Percentiles rank a stretch among this genome's conserved stretches.
These are phyloP conservation scores for Epichloe festucae DNA, from an alignment of 2,329 filamentous ascomycete species.

Conservation along the genomic window DNA sequence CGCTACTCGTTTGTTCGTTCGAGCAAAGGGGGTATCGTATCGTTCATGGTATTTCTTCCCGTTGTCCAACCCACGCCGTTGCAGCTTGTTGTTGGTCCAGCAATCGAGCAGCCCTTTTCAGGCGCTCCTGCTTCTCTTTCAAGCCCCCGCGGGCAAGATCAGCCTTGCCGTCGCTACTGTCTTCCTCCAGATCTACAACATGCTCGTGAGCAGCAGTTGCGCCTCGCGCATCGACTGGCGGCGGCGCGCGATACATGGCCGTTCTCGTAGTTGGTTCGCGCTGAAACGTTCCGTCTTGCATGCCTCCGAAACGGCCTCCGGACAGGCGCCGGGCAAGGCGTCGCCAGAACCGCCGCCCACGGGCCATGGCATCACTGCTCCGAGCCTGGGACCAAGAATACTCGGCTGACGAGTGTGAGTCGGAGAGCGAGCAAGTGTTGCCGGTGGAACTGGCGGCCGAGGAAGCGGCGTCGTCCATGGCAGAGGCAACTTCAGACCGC, in stretches of 20 bases:
- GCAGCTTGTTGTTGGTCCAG: slow-evolving; percentile 15
- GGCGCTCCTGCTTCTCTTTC: slow-evolving; percentile 24
- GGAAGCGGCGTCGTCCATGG: slow-evolving; percentile 17
- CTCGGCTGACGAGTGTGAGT: slow-evolving; percentile 8
- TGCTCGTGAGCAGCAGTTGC: slow-evolving; percentile 10
- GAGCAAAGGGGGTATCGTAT: neutral
- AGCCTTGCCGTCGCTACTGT: slow-evolving; percentile 12
- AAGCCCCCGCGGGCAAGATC: slow-evolving; percentile 14
- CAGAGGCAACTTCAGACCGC: slow-evolving; percentile 33
- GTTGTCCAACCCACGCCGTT: neutral
- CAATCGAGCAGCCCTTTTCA: slow-evolving; percentile 27
- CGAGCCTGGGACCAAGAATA: neutral
- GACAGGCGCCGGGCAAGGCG: slow-evolving; percentile 12
- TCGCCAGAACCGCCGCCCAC: slow-evolving; percentile 13
- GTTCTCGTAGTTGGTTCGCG: slow-evolving; percentile 15
- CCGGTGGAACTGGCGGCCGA: slow-evolving; percentile 15
- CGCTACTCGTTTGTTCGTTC: neutral
- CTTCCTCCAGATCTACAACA: slow-evolving; percentile 11
- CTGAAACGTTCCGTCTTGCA: slow-evolving; percentile 4
- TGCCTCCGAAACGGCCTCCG: slow-evolving; percentile 4
- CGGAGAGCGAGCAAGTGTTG: slow-evolving; percentile 2
- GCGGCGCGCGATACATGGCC: slow-evolving; percentile 22
- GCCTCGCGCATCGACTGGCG: slow-evolving; percentile 3
- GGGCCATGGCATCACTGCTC: neutral
- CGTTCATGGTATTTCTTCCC: neutral